Evolutionary conservation across 2,329 filamentous ascomycete genomes (phyloP).

Genomic region (Ophiostoma perfectum): DNA sequence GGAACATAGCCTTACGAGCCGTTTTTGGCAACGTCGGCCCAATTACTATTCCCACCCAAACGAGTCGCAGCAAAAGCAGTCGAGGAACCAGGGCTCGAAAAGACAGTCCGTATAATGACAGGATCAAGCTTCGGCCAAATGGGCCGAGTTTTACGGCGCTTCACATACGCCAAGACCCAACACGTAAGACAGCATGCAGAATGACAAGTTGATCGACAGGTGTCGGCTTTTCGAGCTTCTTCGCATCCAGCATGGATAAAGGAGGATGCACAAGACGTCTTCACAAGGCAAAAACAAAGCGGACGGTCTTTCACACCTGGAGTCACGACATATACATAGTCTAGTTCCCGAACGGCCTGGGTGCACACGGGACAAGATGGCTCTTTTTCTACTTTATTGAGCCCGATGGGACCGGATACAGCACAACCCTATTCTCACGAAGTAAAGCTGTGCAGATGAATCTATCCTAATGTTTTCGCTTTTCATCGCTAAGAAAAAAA

Average conservation of each 20-base stretch:
- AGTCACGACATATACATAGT: too few species aligned
- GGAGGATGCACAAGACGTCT: background rate
- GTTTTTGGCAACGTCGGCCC: background rate
- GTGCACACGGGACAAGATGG: background rate
- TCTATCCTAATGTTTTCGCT: background rate
- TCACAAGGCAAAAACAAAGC: background rate
- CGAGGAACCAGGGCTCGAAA: background rate
- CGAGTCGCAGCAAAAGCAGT: background rate
- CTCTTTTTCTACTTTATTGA: background rate
- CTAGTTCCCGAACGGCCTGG: too few species aligned
- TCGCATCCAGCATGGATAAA: background rate
- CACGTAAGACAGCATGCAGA: background rate
- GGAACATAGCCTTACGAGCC: background rate
- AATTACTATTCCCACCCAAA: background rate
- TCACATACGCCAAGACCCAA: background rate
- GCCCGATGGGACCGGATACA: background rate
- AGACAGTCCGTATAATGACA: background rate
- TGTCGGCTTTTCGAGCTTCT: background rate
- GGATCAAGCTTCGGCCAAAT: constrained; percentile 16
- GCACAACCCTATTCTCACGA: background rate
- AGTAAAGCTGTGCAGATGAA: background rate
- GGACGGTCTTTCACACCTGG: too few species aligned
- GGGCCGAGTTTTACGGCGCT: constrained; percentile 13
- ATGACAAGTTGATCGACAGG: background rate
- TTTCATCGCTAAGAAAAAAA: background rate